Base-by-base conservation (phyloP, 371 early-diverging fungal species). In the Phascolomyces articulosus region DNA sequence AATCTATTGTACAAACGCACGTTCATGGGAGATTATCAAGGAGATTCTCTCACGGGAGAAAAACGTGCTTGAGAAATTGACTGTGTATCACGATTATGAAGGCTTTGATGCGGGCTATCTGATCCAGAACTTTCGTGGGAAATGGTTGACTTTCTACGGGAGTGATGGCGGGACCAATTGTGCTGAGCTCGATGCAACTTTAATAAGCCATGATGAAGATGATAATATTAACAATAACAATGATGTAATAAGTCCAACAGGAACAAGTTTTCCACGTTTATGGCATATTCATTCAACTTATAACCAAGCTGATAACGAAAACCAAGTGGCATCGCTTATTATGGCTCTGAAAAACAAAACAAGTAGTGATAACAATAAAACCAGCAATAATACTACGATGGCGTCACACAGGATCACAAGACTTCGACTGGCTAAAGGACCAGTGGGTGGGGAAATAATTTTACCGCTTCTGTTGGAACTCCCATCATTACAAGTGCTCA, bases 91-190 rank as follows among this genome's bases (percentile, higher is more conserved):
- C 51, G 51, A 51, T n/a, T 51, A 51, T 51, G 13, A 51, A 10
- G 51, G 26, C 7, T 51, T 51, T 24, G 51, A 51, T 24, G 51
- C 23, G 15, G 51, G 51, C 1, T 15, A 51, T 51, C 24, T 51
- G 7, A 51, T 51, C 26, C 51, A 24, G 24, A 51, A 51, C 51
- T 51, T 51, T 51, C 51, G 51, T 24, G 51, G 51, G 24, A 51
- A 51, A 7, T 51, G 21, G 51, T 23, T 51, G 51, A 51, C 20
- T 24, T 1, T 51, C 13, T 51, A 51, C 23, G 51, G 51, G 2
- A 1, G 51, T 51, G 26, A 24, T 24, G 20, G 51, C 24, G 20
- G 51, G 51, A 24, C n/a, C 15, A 7, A 51, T 0, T 51, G n/a
- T 23, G 51, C 51, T 15, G 51, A 51, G 23, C 51, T 51, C 9